A percentile compares a stretch with the other conserved stretches of the same genome.
These are phyloP conservation scores for Kuraishia capsulata DNA, from an alignment of 805 yeast genomes.

Conservation along the genomic window DNA sequence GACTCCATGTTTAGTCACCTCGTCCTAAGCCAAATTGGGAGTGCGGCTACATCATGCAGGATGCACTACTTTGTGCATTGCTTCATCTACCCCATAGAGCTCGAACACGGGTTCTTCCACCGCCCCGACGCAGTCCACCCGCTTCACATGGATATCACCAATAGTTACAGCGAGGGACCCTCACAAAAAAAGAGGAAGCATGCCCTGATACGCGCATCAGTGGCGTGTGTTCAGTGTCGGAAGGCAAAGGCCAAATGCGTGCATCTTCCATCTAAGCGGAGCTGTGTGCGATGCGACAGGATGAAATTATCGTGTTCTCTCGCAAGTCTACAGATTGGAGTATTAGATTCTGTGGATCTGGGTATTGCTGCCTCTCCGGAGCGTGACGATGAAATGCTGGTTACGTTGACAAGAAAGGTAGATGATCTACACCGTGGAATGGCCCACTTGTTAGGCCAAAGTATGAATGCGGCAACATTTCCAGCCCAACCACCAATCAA, in stretches of 20 bases:
- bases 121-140: no score
- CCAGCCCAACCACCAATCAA: background rate
- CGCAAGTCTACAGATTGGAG: background rate
- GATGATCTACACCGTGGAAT: background rate
- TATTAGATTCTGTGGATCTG: background rate
- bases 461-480: background rate
- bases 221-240: conserved; percentile 15
- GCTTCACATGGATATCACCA: no score
- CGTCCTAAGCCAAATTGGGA: no score
- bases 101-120: no score
- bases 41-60: no score
- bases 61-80: no score
- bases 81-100: no score
- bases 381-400: no score
- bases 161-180: no score
- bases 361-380: background rate
- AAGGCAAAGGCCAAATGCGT: conserved; percentile 17
- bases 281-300: conserved; percentile 18
- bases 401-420: background rate
- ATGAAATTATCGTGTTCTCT: conserved; percentile 13
- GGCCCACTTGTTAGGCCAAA: background rate
- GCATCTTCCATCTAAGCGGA: conserved; percentile 11
- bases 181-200: background rate
- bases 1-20: no score
- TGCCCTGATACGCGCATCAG: conserved; percentile 9